These are phyloP conservation scores for Chalaropsis ovoidea DNA, from an alignment of 2,329 filamentous ascomycete genomes.

Conservation along the genomic window DNA sequence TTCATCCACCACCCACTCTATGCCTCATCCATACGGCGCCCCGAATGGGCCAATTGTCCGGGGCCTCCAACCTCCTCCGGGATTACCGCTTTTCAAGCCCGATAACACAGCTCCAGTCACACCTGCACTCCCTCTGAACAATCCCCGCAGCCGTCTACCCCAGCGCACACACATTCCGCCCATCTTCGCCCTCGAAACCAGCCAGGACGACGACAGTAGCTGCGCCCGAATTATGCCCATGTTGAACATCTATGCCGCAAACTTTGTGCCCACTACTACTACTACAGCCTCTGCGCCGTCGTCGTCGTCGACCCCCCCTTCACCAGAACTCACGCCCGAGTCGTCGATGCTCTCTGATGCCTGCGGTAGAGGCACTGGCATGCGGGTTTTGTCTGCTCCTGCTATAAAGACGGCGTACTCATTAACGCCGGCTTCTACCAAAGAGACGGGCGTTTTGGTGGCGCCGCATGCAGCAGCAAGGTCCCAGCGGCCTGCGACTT, in stretches of 20 bases:
- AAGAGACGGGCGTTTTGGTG: not conserved
- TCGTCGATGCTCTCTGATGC: not conserved
- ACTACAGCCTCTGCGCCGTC: not conserved
- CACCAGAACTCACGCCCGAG: constrained; percentile 6
- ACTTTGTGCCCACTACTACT: constrained; percentile 9
- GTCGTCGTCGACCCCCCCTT: constrained; percentile 2
- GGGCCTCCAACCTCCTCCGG: not conserved
- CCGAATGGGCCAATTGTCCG: not conserved
- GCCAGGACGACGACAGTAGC: not conserved
- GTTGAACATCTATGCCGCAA: constrained; percentile 9
- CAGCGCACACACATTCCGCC: not conserved
- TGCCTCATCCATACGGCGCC: not conserved
- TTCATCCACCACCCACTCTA: not conserved
- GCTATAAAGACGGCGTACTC: not conserved
- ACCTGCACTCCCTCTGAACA: not conserved
- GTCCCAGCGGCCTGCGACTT: not conserved
- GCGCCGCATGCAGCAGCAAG: not conserved
- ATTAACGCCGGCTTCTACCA: constrained; percentile 3
- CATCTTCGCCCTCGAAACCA: not conserved
- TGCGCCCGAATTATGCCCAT: not conserved
- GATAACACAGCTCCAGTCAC: not conserved
- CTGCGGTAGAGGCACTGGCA: not conserved
- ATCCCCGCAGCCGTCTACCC: not conserved
- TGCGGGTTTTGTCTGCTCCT: not conserved
- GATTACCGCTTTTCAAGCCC: not conserved